These are phyloP conservation scores for Candida sanyaensis DNA, from an alignment of 1,139 yeast genomes.

Conservation along the genomic window DNA sequence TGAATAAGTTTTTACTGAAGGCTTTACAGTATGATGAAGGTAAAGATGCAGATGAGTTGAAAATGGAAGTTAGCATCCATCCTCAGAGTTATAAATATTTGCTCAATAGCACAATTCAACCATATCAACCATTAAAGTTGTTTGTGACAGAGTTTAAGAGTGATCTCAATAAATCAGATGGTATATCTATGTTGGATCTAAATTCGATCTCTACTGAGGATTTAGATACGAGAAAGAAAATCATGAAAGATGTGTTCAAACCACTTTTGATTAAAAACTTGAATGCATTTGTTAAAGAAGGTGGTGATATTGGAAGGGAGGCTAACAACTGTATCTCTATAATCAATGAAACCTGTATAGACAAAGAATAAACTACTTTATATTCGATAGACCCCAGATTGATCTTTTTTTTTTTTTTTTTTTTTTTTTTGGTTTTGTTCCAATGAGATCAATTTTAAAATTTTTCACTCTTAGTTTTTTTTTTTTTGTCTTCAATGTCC, in stretches of 20 bases:
- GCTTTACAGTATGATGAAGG: slow-evolving; percentile 32
- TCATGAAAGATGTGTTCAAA: slow-evolving; percentile 55
- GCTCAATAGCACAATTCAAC: slow-evolving; percentile 49
- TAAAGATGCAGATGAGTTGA: slow-evolving; percentile 8
- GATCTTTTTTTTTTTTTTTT: not conserved
- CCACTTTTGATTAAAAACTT: slow-evolving; percentile 54
- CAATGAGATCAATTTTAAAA: not conserved
- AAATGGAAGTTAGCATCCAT: slow-evolving; percentile 27
- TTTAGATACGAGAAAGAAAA: slow-evolving; percentile 57
- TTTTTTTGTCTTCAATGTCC: not conserved
- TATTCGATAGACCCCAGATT: not conserved
- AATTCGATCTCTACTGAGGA: slow-evolving; percentile 54
- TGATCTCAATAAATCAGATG: slow-evolving; percentile 21
- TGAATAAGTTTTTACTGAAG: slow-evolving; percentile 39
- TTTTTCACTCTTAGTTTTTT: not conserved
- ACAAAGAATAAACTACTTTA: not conserved
- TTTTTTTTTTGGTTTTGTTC: not conserved
- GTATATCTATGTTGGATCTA: slow-evolving; percentile 31
- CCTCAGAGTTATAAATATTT: slow-evolving; percentile 52
- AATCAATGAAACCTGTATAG: slow-evolving; percentile 1
- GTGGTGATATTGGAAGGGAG: slow-evolving; percentile 71
- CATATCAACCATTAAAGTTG: slow-evolving; percentile 59
- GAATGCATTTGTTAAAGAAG: slow-evolving; percentile 58
- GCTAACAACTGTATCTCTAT: slow-evolving; percentile 40
- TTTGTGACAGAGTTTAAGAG: slow-evolving; percentile 37